Base-by-base conservation (phyloP, 768 basidiomycete genomes). In the Wakefieldia striispora region DNA sequence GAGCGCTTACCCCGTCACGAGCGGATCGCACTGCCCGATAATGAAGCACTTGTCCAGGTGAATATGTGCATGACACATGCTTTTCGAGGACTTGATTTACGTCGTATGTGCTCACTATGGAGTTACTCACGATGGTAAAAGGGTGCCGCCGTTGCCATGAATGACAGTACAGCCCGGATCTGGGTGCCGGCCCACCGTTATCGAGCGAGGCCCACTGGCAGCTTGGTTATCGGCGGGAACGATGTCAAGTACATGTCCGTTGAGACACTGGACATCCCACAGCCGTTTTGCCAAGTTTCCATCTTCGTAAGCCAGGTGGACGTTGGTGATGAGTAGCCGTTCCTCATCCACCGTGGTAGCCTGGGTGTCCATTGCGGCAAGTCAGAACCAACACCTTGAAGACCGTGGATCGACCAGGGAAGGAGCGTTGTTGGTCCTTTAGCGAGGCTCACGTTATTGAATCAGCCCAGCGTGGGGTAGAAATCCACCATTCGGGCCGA, bases 21-120 rank as follows among this genome's bases (percentile, higher is more conserved):
- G 73, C 19, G 73, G 65, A 44, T 73, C 74, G 53, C 80, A 82
- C 63, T 74, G 66, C 55, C 77, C 77, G 47, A 86, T 69, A 43
- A 86, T 78, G 61, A 83, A 83, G 65, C 81, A 84, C 65, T 86
- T 83, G 70, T 85, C 83, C 27, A 85, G 73, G 64, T 83, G 83
- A 56, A 86, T 78, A 57, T 84, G 82, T 17, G 80, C 75, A 65
- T 83, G 82, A 61, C 81, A 83, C 43, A 84, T 49, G 7, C 75
- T 74, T 43, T 17, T 43, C n/a, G 21, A 40, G 27, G 17, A 49
- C 27, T 23, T 33, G 23, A 36, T 11, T 23, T 37, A 41, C 56
- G 55, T 67, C 70, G 49, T 33, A 40, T 24, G n/a, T 31, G 27
- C 37, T 31, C n/a, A n/a, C n/a, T 26, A 24, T 17, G 31, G 31